Base-by-base conservation (phyloP, 495 filamentous ascomycete species). In the Hypomontagnella monticulosa region DNA sequence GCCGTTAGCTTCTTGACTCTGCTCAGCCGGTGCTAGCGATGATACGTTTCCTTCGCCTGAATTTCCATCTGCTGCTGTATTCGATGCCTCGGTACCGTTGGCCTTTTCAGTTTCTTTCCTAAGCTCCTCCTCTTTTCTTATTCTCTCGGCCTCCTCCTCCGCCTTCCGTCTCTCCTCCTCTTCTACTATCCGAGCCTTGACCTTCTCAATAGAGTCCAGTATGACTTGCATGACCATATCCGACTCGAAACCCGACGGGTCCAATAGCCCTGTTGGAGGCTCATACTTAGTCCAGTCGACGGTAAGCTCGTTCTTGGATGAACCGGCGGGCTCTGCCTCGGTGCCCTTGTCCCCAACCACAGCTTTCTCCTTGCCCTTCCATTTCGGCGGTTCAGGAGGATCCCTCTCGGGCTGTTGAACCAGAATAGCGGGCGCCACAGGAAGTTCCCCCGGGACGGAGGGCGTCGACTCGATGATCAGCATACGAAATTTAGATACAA, bases 261-360 rank as follows among this genome's bases (percentile, higher is more conserved):
- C 55, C 10, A n/a, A 61, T 23, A 80, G 64, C 0, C 59, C 69
- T 16, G 61, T 60, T 0, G 77, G 77, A 5, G 76, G 76, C 4
- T 73, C 72, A 51, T 76, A 80, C 14, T 68, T 52, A 4, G 61
- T 73, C 64, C 76, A 75, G 58, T 78, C 74, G 50, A 71, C 66
- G 27, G 52, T 56, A 8, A 36, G 9, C 32, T 48, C 43, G 4
- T 32, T 43, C 12, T 37, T 43, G 4, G 27, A 15, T 16, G 18
- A 23, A 7, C 49, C 34, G 7, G 30, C 23, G 5, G 42, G 16
- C 1, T 33, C 8, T 0, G 27, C 32, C 4, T 30, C 20, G 4
- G 43, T 16, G 20, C 16, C 50, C 4, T 34, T 32, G 20, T 32
- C 46, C 20, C 3, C 12, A 19, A 44, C 34, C 32, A 37, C 12